Base-by-base conservation (phyloP, 805 yeast species). In the Kuraishia molischiana region DNA sequence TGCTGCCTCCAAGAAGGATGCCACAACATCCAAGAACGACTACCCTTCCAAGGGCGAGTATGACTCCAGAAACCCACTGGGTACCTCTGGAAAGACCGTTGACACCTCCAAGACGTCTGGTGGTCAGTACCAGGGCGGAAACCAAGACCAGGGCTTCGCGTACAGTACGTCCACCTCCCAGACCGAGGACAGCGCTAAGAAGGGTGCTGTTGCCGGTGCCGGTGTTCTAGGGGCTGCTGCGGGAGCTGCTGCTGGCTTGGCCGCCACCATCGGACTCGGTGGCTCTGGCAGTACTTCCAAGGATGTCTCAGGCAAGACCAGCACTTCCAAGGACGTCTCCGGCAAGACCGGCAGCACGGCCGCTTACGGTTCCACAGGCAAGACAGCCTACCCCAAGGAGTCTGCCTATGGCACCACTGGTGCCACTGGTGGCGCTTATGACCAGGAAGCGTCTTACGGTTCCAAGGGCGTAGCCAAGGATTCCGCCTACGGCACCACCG, bases 141-240 rank as follows among this genome's bases (percentile, higher is more conserved):
- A 8, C 11, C 26, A 22, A 22, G 26, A 22, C 11, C 26, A 22
- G 26, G 26, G 11, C 26, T 22, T 22, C 11, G 11, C 26, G 8
- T 22, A 22, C 11, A 11, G 24, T 36, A 37, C 19, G 11, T n/a
- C n/a, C n/a, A n/a, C n/a, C n/a, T 30, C n/a, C n/a, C 24, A 11
- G 13, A 29, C 40, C 5, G 38, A 36, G 4, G 38, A 32, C 5
- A 29, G 24, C 4, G 36, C 20, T 5, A 39, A 37, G 14, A 42
- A 26, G 24, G 26, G 13, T 28, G 33, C 37, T 19, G 32, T 36
- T 28, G 34, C 30, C 10, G 28, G 22, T 17, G 38, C 36, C 28
- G 40, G 30, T 31, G 42, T 19, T 21, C 35, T 37, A n/a, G 37
- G 35, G 22, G 41, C 42, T 29, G 40, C 36, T 13, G 45, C 36